Evolutionary conservation across 164 flowering plant species (phyloP), one percentile per base, ranked within the genome.

Genomic region (Akebia trifoliata): DNA sequence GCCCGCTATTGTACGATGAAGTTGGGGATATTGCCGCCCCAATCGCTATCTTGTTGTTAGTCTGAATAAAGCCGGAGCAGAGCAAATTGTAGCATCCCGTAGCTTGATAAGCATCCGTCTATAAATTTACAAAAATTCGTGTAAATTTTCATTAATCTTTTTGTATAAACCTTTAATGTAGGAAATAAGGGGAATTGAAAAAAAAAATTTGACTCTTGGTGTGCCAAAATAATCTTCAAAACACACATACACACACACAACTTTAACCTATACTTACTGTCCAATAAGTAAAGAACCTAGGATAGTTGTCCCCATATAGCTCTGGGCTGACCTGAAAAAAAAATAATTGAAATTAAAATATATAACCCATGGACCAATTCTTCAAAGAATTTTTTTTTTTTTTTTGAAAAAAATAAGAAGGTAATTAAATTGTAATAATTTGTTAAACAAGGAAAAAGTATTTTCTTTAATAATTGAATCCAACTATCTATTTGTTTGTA

Each of bases 241-340:
- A n/a, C n/a, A n/a, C n/a, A n/a, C n/a, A n/a, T n/a, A n/a, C n/a
- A n/a, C n/a, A n/a, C n/a, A n/a, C n/a, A n/a, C n/a, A n/a, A n/a
- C n/a, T n/a, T n/a, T n/a, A n/a, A n/a, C n/a, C n/a, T n/a, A 35
- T 45, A 76, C 96, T 77, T 72, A 94, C 99, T 4, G 97, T 94
- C 99, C 99, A 94, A 42, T 94, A 94, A 43, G 96, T 94, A 84
- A 94, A 94, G 77, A 94, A 94, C 57, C 99, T 74, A 8, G 99
- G 97, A 44, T 78, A 73, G 56, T 71, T 78, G 69, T 90, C 99
- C 30, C 99, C 99, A 68, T 88, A 94, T 40, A 90, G 59, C 59
- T 86, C 95, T 17, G 99, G 99, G 68, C 91, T 94, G 18, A 88
- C 90, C 99, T 94, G 93, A 53, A 65, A 21, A 65, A 21, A 60